Evolutionary conservation across 257 asterid species (phyloP).

Genomic region (Fraxinus cuspidata): DNA sequence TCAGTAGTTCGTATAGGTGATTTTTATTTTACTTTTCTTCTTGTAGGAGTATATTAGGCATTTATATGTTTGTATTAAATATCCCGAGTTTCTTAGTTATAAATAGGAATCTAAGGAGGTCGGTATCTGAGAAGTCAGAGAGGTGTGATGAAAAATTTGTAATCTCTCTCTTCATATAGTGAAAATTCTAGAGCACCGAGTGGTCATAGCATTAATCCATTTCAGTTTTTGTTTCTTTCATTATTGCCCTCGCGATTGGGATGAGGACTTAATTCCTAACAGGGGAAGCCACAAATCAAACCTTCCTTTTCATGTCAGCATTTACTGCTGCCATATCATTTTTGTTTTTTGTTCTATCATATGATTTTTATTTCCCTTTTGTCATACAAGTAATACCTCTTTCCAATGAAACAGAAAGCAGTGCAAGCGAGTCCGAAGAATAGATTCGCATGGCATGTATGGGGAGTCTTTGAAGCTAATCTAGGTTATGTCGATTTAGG

Average conservation of each 20-base stretch:
- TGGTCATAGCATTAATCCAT: background rate
- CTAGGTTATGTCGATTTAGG: constrained; percentile 69
- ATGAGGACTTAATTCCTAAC: no score
- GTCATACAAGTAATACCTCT: background rate
- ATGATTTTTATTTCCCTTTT: background rate
- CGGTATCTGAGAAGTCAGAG: background rate
- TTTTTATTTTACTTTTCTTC: no score
- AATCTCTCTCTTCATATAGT: background rate
- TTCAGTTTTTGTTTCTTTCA: background rate
- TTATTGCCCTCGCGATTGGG: background rate
- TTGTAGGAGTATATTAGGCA: background rate
- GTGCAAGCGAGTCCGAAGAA: constrained; percentile 97
- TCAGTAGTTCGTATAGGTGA: background rate
- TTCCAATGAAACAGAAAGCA: constrained; percentile 58
- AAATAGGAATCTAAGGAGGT: no score
- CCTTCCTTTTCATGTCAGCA: background rate
- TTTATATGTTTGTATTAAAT: no score
- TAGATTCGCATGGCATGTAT: constrained; percentile 97
- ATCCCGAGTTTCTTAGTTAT: no score
- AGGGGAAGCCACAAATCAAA: background rate
- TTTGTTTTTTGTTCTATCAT: background rate
- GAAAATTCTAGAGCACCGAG: background rate
- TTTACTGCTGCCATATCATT: background rate
- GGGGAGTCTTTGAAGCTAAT: constrained; percentile 94
- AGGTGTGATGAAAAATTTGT: background rate